Conservation (phyloP, 2,329 filamentous ascomycete species). For the Cladosporium halotolerans region DNA sequence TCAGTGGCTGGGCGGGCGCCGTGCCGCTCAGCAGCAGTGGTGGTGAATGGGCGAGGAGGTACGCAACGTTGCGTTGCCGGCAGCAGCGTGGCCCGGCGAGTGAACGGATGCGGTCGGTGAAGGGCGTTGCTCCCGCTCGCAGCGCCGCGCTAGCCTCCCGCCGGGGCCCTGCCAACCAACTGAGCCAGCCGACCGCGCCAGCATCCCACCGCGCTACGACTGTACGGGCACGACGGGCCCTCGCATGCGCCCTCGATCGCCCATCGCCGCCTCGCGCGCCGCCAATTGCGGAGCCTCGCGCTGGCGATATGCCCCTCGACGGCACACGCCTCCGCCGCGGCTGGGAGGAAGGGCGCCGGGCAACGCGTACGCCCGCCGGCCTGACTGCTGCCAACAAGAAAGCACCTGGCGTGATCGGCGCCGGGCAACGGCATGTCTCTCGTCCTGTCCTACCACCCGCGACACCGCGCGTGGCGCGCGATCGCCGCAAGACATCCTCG, state of each 20-base stretch:
- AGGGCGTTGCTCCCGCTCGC: too few relatives aligned
- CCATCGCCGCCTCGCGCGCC: slow-evolving; percentile 6
- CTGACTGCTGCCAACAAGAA: background rate
- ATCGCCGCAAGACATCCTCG: background rate
- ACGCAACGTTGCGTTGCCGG: too few relatives aligned
- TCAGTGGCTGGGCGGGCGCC: background rate
- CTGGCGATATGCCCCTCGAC: background rate
- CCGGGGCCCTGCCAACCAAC: too few relatives aligned
- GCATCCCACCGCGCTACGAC: too few relatives aligned
- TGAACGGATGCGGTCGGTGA: too few relatives aligned
- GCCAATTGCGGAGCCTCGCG: slow-evolving; percentile 9
- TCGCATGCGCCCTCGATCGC: slow-evolving; percentile 4
- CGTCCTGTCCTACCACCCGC: background rate
- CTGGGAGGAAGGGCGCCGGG: background rate
- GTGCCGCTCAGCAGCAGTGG: background rate
- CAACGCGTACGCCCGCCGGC: slow-evolving; percentile 3
- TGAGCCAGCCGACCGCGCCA: too few relatives aligned
- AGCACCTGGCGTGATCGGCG: slow-evolving; percentile 3
- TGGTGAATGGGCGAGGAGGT: too few relatives aligned
- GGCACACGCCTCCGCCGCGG: background rate
- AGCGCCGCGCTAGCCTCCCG: too few relatives aligned
- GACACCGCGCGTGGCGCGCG: background rate
- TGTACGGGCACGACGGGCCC: background rate
- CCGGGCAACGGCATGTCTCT: slow-evolving; percentile 8
- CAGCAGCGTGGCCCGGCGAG: too few relatives aligned